Evolutionary conservation across 441 rosid genomes (phyloP).

Genomic region (Corymbia citriodora): DNA sequence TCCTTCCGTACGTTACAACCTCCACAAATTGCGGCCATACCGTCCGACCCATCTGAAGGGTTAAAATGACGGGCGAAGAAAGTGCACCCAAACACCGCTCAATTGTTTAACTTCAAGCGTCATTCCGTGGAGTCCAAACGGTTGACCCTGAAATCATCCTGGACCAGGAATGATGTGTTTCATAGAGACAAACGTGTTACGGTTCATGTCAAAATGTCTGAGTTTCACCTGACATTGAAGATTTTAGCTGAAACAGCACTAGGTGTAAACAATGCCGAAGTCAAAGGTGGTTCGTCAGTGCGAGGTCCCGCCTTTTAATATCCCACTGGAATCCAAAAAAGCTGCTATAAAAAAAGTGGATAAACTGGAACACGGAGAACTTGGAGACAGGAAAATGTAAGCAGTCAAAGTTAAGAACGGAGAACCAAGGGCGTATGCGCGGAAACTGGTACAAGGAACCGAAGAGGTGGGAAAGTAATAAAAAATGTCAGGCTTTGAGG

Average conservation of each 20-base stretch:
- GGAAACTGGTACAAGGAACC: background rate
- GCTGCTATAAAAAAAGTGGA: background rate
- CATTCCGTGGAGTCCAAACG: background rate
- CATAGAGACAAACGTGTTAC: too few relatives aligned
- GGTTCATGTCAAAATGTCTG: too few relatives aligned
- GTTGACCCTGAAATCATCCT: background rate
- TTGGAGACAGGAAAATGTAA: background rate
- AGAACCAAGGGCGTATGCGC: background rate
- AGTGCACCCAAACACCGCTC: background rate
- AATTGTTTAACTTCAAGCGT: background rate
- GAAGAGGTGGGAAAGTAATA: background rate
- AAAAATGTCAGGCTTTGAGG: background rate
- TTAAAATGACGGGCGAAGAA: background rate
- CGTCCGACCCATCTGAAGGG: background rate
- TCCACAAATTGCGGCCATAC: background rate
- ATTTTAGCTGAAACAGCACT: background rate
- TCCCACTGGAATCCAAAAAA: background rate
- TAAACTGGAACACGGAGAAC: background rate
- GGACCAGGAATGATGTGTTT: background rate
- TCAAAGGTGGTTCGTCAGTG: background rate
- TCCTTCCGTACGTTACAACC: background rate
- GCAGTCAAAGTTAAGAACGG: background rate
- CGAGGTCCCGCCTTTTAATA: background rate
- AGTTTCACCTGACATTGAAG: background rate
- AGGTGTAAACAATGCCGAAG: background rate